Conservation (phyloP, 805 yeast species). For the Torulaspora gathmanii region DNA sequence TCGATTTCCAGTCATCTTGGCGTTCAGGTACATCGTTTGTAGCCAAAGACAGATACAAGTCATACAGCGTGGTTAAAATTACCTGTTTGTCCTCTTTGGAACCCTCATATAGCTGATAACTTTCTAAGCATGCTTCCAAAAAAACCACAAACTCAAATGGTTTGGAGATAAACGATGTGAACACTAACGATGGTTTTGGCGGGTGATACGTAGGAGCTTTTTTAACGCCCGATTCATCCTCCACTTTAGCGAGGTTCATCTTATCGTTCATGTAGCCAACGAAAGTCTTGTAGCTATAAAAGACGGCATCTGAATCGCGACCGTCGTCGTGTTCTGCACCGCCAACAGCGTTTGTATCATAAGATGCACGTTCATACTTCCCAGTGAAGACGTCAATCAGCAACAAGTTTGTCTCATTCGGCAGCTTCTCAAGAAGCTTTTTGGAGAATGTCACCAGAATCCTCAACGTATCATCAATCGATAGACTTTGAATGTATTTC, state of each 20-base stretch:
- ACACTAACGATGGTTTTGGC: conserved; percentile 83
- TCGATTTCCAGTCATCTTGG: conserved; percentile 53
- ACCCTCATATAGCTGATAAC: conserved; percentile 73
- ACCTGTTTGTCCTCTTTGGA: conserved; percentile 61
- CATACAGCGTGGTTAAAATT: conserved; percentile 72
- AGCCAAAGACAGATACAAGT: conserved; percentile 67
- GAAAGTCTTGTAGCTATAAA: conserved; percentile 55
- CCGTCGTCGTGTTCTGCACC: conserved; percentile 6
- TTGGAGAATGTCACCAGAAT: conserved; percentile 66
- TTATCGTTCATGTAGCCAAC: conserved; percentile 47
- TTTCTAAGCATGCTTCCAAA: conserved; percentile 81
- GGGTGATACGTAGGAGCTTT: conserved; percentile 73
- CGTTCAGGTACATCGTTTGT: conserved; percentile 37
- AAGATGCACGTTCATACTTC: conserved; percentile 49
- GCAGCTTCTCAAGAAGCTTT: conserved; percentile 56
- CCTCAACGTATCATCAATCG: conserved; percentile 71
- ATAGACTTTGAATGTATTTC: conserved; percentile 59
- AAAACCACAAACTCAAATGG: conserved; percentile 88
- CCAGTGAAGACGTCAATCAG: conserved; percentile 89
- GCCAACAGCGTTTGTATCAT: conserved; percentile 9
- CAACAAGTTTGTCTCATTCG: conserved; percentile 76
- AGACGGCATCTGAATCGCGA: conserved; percentile 30
- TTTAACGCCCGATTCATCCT: conserved; percentile 2
- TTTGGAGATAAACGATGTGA: conserved; percentile 79
- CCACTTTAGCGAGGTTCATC: conserved; percentile 20